Evolutionary conservation across 2,329 filamentous ascomycete genomes (phyloP).

Genomic region (Colletotrichum sp.): DNA sequence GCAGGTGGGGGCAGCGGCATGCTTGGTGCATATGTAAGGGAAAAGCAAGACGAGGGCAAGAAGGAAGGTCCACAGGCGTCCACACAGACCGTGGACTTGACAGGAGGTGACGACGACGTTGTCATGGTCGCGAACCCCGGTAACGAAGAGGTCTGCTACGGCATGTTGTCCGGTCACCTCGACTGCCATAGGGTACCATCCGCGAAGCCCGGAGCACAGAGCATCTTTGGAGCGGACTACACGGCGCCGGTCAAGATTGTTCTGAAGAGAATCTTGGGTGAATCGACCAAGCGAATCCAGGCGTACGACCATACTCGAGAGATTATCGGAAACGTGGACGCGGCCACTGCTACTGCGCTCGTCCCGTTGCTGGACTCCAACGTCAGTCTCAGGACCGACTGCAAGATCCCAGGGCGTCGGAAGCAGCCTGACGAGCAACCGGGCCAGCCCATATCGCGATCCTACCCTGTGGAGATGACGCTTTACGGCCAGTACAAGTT

Average conservation of each 20-base stretch:
- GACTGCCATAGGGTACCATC: conserved; percentile 72
- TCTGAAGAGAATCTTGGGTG: conserved; percentile 64
- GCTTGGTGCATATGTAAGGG: conserved; percentile 70
- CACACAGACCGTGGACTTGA: conserved; percentile 62
- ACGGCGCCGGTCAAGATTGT: conserved; percentile 80
- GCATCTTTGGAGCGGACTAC: conserved; percentile 61
- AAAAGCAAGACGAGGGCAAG: conserved; percentile 55
- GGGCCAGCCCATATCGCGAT: conserved; percentile 65
- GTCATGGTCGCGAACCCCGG: conserved; percentile 63
- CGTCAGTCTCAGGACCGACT: conserved; percentile 71
- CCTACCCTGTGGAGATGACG: conserved; percentile 72
- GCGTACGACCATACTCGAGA: conserved; percentile 74
- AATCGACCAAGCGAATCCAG: conserved; percentile 66
- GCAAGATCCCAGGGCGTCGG: conserved; percentile 71
- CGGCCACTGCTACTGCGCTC: conserved; percentile 69
- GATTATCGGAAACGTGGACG: conserved; percentile 79
- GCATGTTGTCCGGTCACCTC: conserved; percentile 73
- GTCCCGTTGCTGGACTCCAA: conserved; percentile 75
- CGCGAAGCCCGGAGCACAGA: conserved; percentile 67
- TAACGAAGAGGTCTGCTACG: conserved; percentile 80
- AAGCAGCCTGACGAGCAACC: conserved; percentile 68
- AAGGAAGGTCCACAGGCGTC: conserved; percentile 26
- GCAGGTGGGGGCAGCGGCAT: conserved; percentile 52
- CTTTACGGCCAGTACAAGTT: conserved; percentile 78
- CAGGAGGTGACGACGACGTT: conserved; percentile 65